Evolutionary conservation across 805 yeast species (phyloP).

Genomic region (Zygotorulaspora danielsina): DNA sequence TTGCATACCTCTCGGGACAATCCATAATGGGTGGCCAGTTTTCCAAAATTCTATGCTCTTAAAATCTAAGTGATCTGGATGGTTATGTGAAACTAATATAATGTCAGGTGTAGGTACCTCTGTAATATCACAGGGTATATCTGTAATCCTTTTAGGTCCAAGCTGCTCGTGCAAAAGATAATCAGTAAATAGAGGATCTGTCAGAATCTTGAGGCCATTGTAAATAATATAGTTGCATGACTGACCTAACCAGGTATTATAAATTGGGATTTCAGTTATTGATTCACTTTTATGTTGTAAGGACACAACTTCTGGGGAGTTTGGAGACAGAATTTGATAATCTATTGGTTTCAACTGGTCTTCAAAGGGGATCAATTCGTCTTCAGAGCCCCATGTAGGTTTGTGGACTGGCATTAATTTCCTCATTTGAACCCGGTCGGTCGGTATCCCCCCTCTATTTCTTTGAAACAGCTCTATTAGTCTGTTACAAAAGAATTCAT

Average conservation of each 20-base stretch:
- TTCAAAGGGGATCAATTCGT: conserved; percentile 3
- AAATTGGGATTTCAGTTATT: conserved; percentile 14
- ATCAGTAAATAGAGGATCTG: conserved; percentile 79
- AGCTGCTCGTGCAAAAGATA: conserved; percentile 55
- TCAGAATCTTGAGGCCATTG: conserved; percentile 65
- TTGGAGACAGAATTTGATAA: conserved; percentile 6
- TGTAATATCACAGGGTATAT: conserved; percentile 62
- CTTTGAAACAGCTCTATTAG: conserved; percentile 64
- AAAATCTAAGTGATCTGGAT: conserved; percentile 88
- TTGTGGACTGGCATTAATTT: conserved; percentile 52
- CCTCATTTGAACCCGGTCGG: conserved; percentile 44
- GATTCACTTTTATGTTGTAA: conserved; percentile 12
- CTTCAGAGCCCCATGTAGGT: conserved; percentile 45
- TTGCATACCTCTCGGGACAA: conserved; percentile 79
- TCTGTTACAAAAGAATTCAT: conserved; percentile 76
- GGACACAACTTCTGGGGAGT: conserved; percentile 19
- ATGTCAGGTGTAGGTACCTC: conserved; percentile 67
- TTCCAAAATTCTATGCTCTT: conserved; percentile 44
- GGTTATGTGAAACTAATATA: conserved; percentile 85
- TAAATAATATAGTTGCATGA: conserved; percentile 75
- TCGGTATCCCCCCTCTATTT: conserved; percentile 58
- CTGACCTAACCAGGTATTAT: conserved; percentile 88
- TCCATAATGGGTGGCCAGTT: conserved; percentile 54
- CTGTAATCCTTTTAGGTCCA: conserved; percentile 83
- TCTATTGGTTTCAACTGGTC: conserved; percentile 17